Base-by-base conservation (phyloP, 2,329 filamentous ascomycete species). In the Fusarium mangiferae region DNA sequence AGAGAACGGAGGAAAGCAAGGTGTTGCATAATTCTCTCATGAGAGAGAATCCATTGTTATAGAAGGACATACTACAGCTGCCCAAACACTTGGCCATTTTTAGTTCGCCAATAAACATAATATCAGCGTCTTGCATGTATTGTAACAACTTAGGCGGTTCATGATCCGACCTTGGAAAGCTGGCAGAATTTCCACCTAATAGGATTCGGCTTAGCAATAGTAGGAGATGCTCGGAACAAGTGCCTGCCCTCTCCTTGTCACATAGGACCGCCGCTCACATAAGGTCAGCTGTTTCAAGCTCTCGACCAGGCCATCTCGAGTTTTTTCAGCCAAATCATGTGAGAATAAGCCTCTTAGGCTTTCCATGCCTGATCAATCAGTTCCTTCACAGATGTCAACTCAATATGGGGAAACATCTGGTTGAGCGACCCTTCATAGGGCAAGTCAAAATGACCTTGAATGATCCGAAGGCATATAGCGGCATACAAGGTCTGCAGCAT, bases 71-170 rank as follows among this genome's bases (percentile, higher is more conserved):
- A 5, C 12, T 20, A 15, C 5, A 46, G 12, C 8, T 28, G 5
- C 5, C 18, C 0, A 9, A 26, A 14, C 5, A 20, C 9, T 20
- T 14, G 0, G 6, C 26, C 5, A 6, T 3, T 10, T 9, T 45
- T 10, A 9, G 12, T 20, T 22, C 13, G 0, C 18, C 0, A 1
- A 7, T 48, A 12, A 30, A 17, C 9, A 6, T 11, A 10, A 15
- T 30, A n/a, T 12, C 20, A 5, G 9, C 3, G 13, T 11, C 9
- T 30, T 30, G 7, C 0, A n/a, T 2, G 8, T n/a, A 1, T 6
- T 10, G 6, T n/a, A 3, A n/a, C 0, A 17, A 8, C 10, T 12
- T n/a, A 0, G 3, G 20, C 4, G 6, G n/a, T n/a, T 8, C 2
- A 8, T 48, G 2, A 22, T 12, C 10, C 7, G 7, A 8, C 6